Evolutionary conservation across 495 filamentous ascomycete species (phyloP).

Genomic region (Penicillium desertorum): DNA sequence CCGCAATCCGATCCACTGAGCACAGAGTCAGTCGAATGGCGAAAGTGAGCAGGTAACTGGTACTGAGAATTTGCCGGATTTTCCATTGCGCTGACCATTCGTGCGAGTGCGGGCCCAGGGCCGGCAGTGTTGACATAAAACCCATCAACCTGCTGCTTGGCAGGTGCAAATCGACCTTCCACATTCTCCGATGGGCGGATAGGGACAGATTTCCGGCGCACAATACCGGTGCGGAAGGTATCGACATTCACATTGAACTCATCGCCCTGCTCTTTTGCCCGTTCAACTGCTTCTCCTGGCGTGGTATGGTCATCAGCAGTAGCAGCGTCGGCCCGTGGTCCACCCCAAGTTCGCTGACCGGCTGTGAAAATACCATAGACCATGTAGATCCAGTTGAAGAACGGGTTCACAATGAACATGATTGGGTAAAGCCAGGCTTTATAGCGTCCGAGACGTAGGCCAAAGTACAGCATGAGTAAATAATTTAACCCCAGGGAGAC

Average conservation of each 20-base stretch:
- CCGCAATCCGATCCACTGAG: constrained; percentile 55
- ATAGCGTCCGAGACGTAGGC: constrained; percentile 76
- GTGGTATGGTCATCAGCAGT: constrained; percentile 76
- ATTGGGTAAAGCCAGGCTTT: constrained; percentile 94
- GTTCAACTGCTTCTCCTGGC: constrained; percentile 78
- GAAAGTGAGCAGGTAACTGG: constrained; percentile 53
- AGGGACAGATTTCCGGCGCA: constrained; percentile 54
- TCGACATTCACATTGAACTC: constrained; percentile 91
- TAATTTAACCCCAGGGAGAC: constrained; percentile 96
- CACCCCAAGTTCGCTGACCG: constrained; percentile 94
- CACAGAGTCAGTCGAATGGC: constrained; percentile 68
- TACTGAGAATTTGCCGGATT: constrained; percentile 46
- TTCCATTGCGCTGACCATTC: constrained; percentile 38
- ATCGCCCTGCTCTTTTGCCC: constrained; percentile 76
- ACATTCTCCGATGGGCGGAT: constrained; percentile 71
- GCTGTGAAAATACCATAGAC: constrained; percentile 86
- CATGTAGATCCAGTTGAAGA: constrained; percentile 99
- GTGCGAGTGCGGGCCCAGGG: constrained; percentile 38
- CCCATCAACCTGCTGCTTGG: constrained; percentile 54
- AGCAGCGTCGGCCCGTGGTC: constrained; percentile 88
- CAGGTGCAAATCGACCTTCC: constrained; percentile 57
- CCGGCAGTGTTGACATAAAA: constrained; percentile 39
- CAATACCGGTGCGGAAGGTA: constrained; percentile 71
- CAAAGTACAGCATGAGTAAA: constrained; percentile 96
- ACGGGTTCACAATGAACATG: constrained; percentile 95